Evolutionary conservation across 495 filamentous ascomycete genomes (phyloP).

Genomic region (Penicillium subrubescens): DNA sequence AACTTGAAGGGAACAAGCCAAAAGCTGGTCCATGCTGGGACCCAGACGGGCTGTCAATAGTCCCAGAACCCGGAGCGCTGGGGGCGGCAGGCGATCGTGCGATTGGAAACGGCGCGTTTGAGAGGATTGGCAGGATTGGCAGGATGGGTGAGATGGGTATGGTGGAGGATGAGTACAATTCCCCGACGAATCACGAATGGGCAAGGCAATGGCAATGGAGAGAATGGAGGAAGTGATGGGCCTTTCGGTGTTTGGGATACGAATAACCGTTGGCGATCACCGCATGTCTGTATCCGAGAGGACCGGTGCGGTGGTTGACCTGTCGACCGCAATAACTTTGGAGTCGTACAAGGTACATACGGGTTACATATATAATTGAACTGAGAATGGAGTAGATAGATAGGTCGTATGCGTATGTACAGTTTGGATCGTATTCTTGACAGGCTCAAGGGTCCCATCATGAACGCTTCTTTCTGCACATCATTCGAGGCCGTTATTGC

Average conservation of each 20-base stretch:
- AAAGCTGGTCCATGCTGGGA: not conserved
- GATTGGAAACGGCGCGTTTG: conserved; percentile 11
- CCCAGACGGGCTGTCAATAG: conserved; percentile 8
- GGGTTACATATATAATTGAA: not conserved
- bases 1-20: not conserved
- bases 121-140: not conserved
- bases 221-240: not conserved
- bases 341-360: not conserved
- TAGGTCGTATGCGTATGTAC: not conserved
- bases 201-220: not conserved
- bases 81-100: conserved; percentile 7
- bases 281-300: conserved; percentile 18
- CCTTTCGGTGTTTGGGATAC: conserved; percentile 18
- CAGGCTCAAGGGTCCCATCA: not conserved
- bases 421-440: not conserved
- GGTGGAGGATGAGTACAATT: conserved; percentile 1
- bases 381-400: not conserved
- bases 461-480: not conserved
- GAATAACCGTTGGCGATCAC: conserved; percentile 35
- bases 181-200: conserved; percentile 19
- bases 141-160: not conserved
- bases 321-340: not conserved
- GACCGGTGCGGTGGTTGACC: conserved; percentile 5
- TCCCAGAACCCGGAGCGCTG: not conserved
- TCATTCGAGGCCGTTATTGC: conserved; percentile 2